These are phyloP conservation scores for Paracoccidioides brasiliensis DNA, from an alignment of 2,329 filamentous ascomycete species.

Conservation along the genomic window DNA sequence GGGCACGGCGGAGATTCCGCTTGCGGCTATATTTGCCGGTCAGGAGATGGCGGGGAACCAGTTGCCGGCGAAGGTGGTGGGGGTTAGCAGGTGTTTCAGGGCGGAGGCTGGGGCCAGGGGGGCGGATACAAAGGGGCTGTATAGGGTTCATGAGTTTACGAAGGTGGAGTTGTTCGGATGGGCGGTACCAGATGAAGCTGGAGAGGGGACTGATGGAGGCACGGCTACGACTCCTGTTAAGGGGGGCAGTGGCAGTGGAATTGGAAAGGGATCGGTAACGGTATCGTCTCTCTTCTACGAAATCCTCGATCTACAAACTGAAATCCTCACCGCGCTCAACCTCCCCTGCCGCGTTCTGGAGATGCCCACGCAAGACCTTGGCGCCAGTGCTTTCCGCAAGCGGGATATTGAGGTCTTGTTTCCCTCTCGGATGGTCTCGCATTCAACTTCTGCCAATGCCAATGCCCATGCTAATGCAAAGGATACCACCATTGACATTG, in stretches of 20 bases:
- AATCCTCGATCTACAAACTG: slow-evolving; percentile 73
- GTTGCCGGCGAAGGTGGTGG: slow-evolving; percentile 67
- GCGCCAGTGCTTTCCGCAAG: slow-evolving; percentile 76
- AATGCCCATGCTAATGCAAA: neutral
- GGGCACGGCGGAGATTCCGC: slow-evolving; percentile 86
- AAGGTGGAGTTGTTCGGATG: slow-evolving; percentile 98
- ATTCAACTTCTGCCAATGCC: slow-evolving; percentile 1
- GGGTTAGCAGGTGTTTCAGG: slow-evolving; percentile 82
- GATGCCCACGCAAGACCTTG: slow-evolving; percentile 81
- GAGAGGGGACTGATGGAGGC: slow-evolving; percentile 25
- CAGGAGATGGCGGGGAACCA: slow-evolving; percentile 50
- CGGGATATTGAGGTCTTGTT: slow-evolving; percentile 91
- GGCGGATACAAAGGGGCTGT: slow-evolving; percentile 82
- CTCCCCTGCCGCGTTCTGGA: slow-evolving; percentile 81
- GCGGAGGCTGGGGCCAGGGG: slow-evolving; percentile 88
- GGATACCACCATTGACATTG: neutral
- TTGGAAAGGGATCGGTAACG: slow-evolving; percentile 6
- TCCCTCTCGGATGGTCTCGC: slow-evolving; percentile 49
- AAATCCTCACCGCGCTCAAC: slow-evolving; percentile 63
- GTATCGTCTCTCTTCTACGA: slow-evolving; percentile 56
- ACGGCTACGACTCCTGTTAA: slow-evolving; percentile 1
- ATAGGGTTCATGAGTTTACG: slow-evolving; percentile 95
- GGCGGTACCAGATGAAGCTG: slow-evolving; percentile 42
- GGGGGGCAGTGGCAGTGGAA: neutral
- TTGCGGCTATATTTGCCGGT: slow-evolving; percentile 80